Base-by-base conservation (phyloP, 108 stramenopile genomes). In the Epithemia pelagica region DNA sequence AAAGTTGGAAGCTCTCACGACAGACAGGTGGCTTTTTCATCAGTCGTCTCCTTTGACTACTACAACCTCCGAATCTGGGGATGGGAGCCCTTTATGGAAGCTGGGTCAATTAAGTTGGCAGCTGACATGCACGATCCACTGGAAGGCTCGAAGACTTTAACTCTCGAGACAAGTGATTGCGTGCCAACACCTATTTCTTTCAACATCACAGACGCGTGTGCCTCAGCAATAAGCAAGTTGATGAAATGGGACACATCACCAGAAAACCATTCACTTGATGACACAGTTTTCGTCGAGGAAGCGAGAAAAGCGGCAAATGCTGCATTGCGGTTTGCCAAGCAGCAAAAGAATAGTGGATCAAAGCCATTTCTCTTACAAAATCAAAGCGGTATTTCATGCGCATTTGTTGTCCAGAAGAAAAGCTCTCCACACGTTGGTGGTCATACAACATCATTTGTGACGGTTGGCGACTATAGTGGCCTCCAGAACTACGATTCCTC, bases 301-400 rank as follows among this genome's bases (percentile, higher is more conserved):
- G 37, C 37, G 2, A 8, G 21, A 62, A 82, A 54, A 32, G 84
- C 84, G 0, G 84, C 79, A 0, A 73, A 74, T 28, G 84, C 78
- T 55, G 84, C 84, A 22, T 62, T 82, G 18, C 30, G 60, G 27
- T 85, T 82, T 73, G 85, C 85, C 2, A 62, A 70, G 61, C 80
- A 74, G 63, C 62, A 81, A 61, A 80, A 74, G 56, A 54, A 70
- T 19, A 76, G 79, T 20, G 73, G 78, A 3, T 72, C 83, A 25
- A 86, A 82, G 32, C 88, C 88, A 15, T 89, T 89, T 63, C 61
- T 89, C 28, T 74, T 89, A 21, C 37, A 78, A 25, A 89, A 89
- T 67, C 69, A 74, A 27, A 82, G 82, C 24, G 88, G 88, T 0
- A 53, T 89, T 28, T 69, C 73, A 7, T 69, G 83, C 28, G 79